Conservation (phyloP, 23 red algal species). For the Pyropia haitanensis region DNA sequence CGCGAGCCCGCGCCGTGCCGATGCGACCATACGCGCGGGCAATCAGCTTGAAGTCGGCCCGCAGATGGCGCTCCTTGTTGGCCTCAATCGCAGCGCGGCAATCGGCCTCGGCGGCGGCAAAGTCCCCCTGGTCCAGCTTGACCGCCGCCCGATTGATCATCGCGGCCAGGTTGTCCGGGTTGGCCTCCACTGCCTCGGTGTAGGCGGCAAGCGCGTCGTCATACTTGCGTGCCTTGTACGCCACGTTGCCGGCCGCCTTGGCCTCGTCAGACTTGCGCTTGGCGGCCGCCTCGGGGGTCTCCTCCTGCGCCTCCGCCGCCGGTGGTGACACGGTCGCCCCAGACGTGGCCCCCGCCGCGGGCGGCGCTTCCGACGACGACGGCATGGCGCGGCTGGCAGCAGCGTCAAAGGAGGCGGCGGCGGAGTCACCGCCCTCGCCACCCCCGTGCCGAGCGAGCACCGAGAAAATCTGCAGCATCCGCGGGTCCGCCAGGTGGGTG, state of each 20-base stretch:
- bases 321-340: constrained; percentile 18
- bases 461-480: constrained; percentile 74
- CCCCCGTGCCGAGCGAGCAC: constrained; percentile 27
- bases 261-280: constrained; percentile 29
- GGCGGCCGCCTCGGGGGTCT: constrained; percentile 2
- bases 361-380: background rate
- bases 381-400: background rate
- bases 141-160: constrained; percentile 83
- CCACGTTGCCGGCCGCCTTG: constrained; percentile 66
- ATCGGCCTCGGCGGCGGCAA: constrained; percentile 41
- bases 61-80: constrained; percentile 66
- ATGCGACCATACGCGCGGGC: constrained; percentile 88
- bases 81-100: constrained; percentile 67
- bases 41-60: constrained; percentile 93
- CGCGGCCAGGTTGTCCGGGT: constrained; percentile 76
- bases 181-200: constrained; percentile 59
- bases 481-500: constrained; percentile 56
- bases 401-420: background rate
- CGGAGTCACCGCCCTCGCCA: background rate
- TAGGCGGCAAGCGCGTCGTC: constrained; percentile 61
- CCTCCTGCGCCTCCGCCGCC: background rate
- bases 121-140: constrained; percentile 70
- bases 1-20: constrained; percentile 68
- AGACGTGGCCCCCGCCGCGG: background rate
- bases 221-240: constrained; percentile 83